Evolutionary conservation across 1,284 basidiomycete species (phyloP).

Genomic region (Ceratobasidium papillatum): DNA sequence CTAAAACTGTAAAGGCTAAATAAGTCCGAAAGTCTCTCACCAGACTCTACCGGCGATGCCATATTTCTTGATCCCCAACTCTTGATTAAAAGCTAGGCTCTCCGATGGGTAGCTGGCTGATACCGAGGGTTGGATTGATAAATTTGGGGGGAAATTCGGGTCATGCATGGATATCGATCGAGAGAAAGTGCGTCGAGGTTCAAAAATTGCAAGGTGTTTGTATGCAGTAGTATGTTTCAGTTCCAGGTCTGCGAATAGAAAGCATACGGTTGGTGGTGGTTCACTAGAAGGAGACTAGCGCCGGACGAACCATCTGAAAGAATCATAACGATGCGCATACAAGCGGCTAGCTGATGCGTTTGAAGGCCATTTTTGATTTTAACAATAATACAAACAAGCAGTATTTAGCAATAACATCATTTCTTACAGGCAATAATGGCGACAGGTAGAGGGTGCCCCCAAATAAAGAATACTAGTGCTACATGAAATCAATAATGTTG

Average conservation of each 20-base stretch:
- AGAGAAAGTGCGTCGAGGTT: no score
- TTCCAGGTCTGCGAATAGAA: no score
- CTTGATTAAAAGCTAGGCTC: conserved; percentile 9
- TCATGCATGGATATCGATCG: conserved; percentile 5
- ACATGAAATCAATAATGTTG: no score
- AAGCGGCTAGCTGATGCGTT: not conserved
- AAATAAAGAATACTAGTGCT: no score
- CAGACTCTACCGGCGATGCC: conserved; percentile 41
- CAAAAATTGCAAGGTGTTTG: no score
- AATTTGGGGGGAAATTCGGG: conserved; percentile 35
- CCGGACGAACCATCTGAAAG: not conserved
- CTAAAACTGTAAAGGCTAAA: not conserved
- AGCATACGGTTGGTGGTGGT: no score
- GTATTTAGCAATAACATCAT: no score
- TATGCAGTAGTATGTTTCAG: no score
- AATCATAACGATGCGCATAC: not conserved
- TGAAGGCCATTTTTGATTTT: not conserved
- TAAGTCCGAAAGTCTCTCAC: conserved; percentile 10
- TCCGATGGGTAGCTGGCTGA: not conserved
- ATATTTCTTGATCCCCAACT: conserved; percentile 34
- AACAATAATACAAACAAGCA: not conserved
- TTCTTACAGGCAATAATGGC: no score
- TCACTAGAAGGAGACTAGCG: not conserved
- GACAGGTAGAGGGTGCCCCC: no score
- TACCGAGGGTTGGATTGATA: conserved; percentile 22